Evolutionary conservation across 1,284 basidiomycete genomes (phyloP).

Genomic region (Phenoliferia sp.): DNA sequence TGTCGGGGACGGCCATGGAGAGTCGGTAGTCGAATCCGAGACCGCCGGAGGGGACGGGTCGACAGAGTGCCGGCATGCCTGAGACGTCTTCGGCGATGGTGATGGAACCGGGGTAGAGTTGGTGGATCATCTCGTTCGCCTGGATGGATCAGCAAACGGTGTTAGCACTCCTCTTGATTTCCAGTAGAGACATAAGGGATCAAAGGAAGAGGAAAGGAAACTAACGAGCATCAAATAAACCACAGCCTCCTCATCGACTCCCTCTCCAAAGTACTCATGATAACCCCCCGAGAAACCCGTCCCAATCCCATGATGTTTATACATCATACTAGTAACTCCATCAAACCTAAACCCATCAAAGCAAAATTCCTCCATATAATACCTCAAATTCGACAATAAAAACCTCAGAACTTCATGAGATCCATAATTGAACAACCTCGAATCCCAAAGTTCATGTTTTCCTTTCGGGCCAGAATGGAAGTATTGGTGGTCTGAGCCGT

Average conservation of each 20-base stretch:
- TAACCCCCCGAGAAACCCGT: constrained; percentile 96
- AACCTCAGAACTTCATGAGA: constrained; percentile 90
- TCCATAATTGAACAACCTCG: constrained; percentile 85
- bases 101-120: constrained; percentile 69
- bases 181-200: background rate
- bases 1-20: constrained; percentile 97
- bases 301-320: constrained; percentile 93
- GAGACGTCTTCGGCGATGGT: constrained; percentile 98
- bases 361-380: constrained; percentile 89
- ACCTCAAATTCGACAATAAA: constrained; percentile 88
- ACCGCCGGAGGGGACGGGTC: constrained; percentile 73
- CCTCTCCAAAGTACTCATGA: constrained; percentile 91
- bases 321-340: constrained; percentile 99
- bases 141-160: constrained; percentile 41
- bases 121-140: constrained; percentile 88
- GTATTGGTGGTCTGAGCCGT: constrained; percentile 92
- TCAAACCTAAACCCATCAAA: constrained; percentile 99
- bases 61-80: constrained; percentile 92
- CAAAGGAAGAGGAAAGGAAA: constrained; percentile 22
- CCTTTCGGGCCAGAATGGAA: constrained; percentile 92
- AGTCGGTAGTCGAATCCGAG: constrained; percentile 96
- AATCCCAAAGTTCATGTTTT: constrained; percentile 92
- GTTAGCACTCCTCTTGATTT: background rate
- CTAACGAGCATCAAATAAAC: constrained; percentile 93
- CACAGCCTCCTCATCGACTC: constrained; percentile 81